Base-by-base conservation (phyloP, 2,329 filamentous ascomycete species). In the Microcyclosporella mali region DNA sequence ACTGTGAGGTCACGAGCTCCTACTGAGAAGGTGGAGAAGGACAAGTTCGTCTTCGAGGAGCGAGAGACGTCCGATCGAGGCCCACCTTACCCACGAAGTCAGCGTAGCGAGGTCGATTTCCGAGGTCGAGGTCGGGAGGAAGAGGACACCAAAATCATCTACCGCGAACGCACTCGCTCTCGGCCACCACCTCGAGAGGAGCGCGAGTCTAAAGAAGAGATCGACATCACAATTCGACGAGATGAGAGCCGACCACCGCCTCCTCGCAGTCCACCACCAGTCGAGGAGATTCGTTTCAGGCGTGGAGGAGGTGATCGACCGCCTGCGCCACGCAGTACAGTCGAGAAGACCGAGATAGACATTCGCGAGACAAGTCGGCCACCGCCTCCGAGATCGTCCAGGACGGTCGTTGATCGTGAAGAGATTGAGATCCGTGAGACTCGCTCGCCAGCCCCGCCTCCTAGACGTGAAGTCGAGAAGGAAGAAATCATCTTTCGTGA, bases 211-310 rank as follows among this genome's bases (percentile, higher is more conserved):
- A 51, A 57, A 32, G 62, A 66, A 33, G 59, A 64, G 31, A 58
- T 62, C 14, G 62, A 64, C 41, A 65, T 65, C 46, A 54, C 51
- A 32, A 65, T 63, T 50, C 56, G 42, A 27, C 53, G 52, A 4
- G 45, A 50, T 12, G 57, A 60, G 25, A 46, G 41, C 29, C 50
- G 53, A 18, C 53, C 55, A 19, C 57, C 57, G 48, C 67, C 55
- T 52, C 58, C 48, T 38, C 55, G 51, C 8, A 54, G 60, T 28
- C 61, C 61, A 30, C 41, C 52, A 21, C 57, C 60, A 11, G 43
- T 61, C 11, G 72, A 75, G 41, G 71, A 75, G 49, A 67, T 75
- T 43, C 66, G 69, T 45, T 72, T 75, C 60, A 57, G 69, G 40
- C 60, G 66, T 15, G 63, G 61, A 21, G 66, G 47, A 12, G 60